Evolutionary conservation across 768 basidiomycete genomes (phyloP).

Genomic region (Panaeolus papilionaceus): DNA sequence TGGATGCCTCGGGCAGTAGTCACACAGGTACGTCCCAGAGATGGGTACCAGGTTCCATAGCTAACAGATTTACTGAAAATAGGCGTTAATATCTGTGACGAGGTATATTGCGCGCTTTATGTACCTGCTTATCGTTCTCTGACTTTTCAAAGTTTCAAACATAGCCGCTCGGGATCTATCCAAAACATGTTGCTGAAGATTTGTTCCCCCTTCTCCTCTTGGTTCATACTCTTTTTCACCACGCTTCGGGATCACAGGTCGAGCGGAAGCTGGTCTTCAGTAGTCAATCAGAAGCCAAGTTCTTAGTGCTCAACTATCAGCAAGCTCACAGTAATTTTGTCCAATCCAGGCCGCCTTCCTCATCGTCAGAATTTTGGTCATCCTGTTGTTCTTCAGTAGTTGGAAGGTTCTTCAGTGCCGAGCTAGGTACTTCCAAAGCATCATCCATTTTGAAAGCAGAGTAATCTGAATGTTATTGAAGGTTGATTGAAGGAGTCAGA

Average conservation of each 20-base stretch:
- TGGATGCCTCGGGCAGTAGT: conserved; percentile 82
- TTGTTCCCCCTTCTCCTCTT: conserved; percentile 63
- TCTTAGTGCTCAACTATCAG: conserved; percentile 6
- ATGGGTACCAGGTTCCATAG: conserved; percentile 81
- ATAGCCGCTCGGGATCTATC: conserved; percentile 84
- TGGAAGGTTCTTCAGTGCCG: conserved; percentile 34
- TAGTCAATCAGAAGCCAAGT: conserved; percentile 22
- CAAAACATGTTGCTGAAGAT: conserved; percentile 81
- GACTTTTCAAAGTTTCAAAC: conserved; percentile 79
- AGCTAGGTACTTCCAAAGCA: conserved; percentile 51
- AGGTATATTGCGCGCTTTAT: conserved; percentile 25
- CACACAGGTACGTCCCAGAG: conserved; percentile 67
- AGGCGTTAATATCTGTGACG: background rate
- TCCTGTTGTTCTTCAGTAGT: conserved; percentile 37
- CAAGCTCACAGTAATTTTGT: conserved; percentile 67
- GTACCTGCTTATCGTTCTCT: conserved; percentile 79
- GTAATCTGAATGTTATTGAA: background rate
- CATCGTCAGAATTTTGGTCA: conserved; percentile 65
- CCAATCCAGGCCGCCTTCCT: conserved; percentile 84
- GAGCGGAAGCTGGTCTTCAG: conserved; percentile 45
- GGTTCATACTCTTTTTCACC: conserved; percentile 99
- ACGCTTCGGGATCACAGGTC: conserved; percentile 89
- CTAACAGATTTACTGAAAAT: conserved; percentile 73
- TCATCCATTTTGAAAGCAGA: conserved; percentile 59
- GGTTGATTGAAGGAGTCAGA: conserved; percentile 4